Base-by-base conservation (phyloP, 257 asterid genomes). In the Anisodus acutangulus region DNA sequence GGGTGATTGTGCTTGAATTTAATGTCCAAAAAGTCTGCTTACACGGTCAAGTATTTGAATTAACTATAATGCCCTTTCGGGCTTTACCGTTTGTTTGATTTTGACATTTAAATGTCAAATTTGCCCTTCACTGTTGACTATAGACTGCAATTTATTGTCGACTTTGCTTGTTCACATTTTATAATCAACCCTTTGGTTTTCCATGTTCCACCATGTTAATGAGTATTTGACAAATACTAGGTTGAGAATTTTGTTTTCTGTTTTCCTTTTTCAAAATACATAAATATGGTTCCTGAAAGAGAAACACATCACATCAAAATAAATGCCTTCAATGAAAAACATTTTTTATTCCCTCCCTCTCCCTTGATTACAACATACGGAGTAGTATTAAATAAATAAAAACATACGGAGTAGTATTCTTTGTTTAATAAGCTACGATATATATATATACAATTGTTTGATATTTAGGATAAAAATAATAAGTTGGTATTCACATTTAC, bases 41-140 rank as follows among this genome's bases (percentile, higher is more conserved):
- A 87, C 91, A 83, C 89, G 91, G 87, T 85, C 10, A 51, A 63
- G 81, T 76, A 26, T 7, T 13, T 13, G 47, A 76, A 6, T 51
- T 51, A 63, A 51, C 63, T 26, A 51, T 12, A 49, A 12, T 51
- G 7, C 11, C 81, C 81, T 76, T 51, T 31, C 35, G 22, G 19
- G 74, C n/a, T 39, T 31, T 67, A 81, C 47, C 6, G 53, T 39
- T 68, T 68, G 76, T 68, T 71, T 10, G 22, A 3, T 19, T 10
- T 72, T 78, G 63, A 60, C 76, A 76, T 82, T 82, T 84, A 85
- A 89, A 82, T 87, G 91, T 89, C 91, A 85, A 86, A 84, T 85
- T 84, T 39, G 67, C 86, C 78, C 59, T 83, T 19, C 54, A 81
- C 19, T 51, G 35, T 76, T 81, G 83, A 82, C 72, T 53, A 53